Base-by-base conservation (phyloP, 2,329 filamentous ascomycete species). In the Penicillium rolfsii region DNA sequence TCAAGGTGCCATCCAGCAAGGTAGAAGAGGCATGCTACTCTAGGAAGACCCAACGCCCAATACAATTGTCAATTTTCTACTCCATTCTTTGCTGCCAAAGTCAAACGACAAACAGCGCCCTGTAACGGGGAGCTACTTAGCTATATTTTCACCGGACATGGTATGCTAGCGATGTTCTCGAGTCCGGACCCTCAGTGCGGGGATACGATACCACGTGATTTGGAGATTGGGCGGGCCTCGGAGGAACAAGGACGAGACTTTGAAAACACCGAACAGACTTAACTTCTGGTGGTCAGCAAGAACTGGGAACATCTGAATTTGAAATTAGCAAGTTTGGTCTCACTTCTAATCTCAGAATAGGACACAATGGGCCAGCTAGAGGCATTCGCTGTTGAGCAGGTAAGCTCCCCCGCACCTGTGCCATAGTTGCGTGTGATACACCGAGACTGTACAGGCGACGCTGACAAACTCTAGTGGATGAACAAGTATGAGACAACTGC, bases 351-450 rank as follows among this genome's bases (percentile, higher is more conserved):
- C 8, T 8, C 19, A 12, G 12, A 33, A n/a, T 30, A 26, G 26
- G 14, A 38, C 63, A 70, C 43, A 54, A 80, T 80, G 78, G 78
- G 79, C 30, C 74, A 78, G 55, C 68, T 80, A 52, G 70, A 76
- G 53, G 68, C 74, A 24, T 81, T 81, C 58, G 77, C 75, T 14
- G 90, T 95, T 8, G 91, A 96, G 78, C 82, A 87, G 74, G 87
- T 87, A 80, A 41, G 66, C 76, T 77, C 64, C 67, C 67, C 64
- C 65, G 60, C 63, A 88, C 65, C 57, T 49, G 55, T 49, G 52
- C 52, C 38, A 43, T 43, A 54, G 46, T 54, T 35, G 19, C 24
- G 11, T 43, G 35, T 30, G 28, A 24, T 28, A n/a, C 30, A 11
- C 16, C 14, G 30, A 45, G n/a, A 36, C 12, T 43, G 12, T 28